A percentile compares a stretch with the other conserved stretches of the same genome.
phyloP scores from a whole-genome alignment of 2,329 filamentous ascomycete genomes.

The Alternaria panax region DNA sequence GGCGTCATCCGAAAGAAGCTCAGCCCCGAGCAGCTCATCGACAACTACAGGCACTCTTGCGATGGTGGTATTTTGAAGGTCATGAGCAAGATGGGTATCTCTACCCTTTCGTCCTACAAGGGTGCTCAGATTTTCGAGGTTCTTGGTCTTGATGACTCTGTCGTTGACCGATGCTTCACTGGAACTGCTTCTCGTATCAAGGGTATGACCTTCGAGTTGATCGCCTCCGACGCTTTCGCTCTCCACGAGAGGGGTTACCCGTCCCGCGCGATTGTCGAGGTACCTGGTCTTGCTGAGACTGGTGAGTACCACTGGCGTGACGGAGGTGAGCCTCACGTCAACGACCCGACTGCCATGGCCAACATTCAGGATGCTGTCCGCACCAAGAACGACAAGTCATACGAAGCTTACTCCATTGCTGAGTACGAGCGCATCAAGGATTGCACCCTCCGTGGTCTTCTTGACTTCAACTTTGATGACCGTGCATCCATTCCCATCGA shows the following conservation, averaged over 20 bases:
- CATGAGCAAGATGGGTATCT: slow-evolving; percentile 99
- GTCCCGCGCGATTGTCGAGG: slow-evolving; percentile 74
- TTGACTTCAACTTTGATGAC: slow-evolving; percentile 96
- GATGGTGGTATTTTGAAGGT: slow-evolving; percentile 97
- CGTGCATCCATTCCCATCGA: slow-evolving; percentile 86
- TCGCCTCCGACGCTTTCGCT: slow-evolving; percentile 92
- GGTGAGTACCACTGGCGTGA: slow-evolving; percentile 99
- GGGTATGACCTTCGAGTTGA: slow-evolving; percentile 90
- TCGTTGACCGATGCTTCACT: slow-evolving; percentile 93
- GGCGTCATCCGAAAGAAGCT: slow-evolving; percentile 91
- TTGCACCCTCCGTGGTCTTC: slow-evolving; percentile 90
- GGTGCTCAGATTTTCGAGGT: slow-evolving; percentile 98
- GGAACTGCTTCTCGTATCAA: slow-evolving; percentile 94
- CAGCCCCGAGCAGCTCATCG: slow-evolving; percentile 79
- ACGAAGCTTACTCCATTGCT: slow-evolving; percentile 91
- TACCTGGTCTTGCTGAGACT: slow-evolving; percentile 86
- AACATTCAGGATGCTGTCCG: slow-evolving; percentile 97
- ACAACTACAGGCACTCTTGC: slow-evolving; percentile 96
- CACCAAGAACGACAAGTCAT: slow-evolving; percentile 98
- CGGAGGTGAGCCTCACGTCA: slow-evolving; percentile 92
- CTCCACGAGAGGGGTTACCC: slow-evolving; percentile 95
- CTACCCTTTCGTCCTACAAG: slow-evolving; percentile 94
- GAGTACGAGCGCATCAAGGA: slow-evolving; percentile 97
- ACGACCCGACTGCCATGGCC: slow-evolving; percentile 92
- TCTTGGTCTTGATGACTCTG: slow-evolving; percentile 87